Evolutionary conservation across 2,329 filamentous ascomycete species (phyloP).

Genomic region (Alternaria solani): DNA sequence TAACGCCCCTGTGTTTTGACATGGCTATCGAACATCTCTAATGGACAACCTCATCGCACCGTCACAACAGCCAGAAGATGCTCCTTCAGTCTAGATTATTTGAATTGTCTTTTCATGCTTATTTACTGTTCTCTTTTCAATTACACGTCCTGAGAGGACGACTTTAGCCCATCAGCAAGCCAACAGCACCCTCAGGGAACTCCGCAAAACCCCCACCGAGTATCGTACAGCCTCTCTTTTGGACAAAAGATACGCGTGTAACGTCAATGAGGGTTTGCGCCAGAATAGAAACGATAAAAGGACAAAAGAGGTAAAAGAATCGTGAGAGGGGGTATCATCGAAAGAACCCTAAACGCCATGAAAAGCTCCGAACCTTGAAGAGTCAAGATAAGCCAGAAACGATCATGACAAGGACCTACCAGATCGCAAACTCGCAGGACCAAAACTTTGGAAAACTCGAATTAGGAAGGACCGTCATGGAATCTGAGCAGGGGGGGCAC

Average conservation of each 20-base stretch:
- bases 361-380: slow-evolving; percentile 15
- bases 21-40: background rate
- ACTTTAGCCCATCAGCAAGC: slow-evolving; percentile 15
- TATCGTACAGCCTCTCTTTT: background rate
- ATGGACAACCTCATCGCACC: background rate
- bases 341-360: slow-evolving; percentile 29
- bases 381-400: slow-evolving; percentile 19
- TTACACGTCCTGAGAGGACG: slow-evolving; percentile 7
- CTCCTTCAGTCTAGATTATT: background rate
- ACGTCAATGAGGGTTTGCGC: background rate
- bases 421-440: slow-evolving; percentile 11
- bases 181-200: slow-evolving; percentile 5
- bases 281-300: slow-evolving; percentile 7
- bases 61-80: background rate
- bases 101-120: slow-evolving; percentile 25
- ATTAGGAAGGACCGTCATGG: slow-evolving; percentile 23
- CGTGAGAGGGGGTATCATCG: slow-evolving; percentile 37
- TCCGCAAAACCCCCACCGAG: background rate
- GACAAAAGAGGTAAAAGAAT: slow-evolving; percentile 19
- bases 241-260: background rate
- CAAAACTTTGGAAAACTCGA: slow-evolving; percentile 18
- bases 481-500: slow-evolving; percentile 20
- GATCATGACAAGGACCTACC: slow-evolving; percentile 30
- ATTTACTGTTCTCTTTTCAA: slow-evolving; percentile 17
- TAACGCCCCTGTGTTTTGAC: background rate